Evolutionary conservation across 2,329 filamentous ascomycete genomes (phyloP).

Genomic region (Phialemonium atrogriseum): DNA sequence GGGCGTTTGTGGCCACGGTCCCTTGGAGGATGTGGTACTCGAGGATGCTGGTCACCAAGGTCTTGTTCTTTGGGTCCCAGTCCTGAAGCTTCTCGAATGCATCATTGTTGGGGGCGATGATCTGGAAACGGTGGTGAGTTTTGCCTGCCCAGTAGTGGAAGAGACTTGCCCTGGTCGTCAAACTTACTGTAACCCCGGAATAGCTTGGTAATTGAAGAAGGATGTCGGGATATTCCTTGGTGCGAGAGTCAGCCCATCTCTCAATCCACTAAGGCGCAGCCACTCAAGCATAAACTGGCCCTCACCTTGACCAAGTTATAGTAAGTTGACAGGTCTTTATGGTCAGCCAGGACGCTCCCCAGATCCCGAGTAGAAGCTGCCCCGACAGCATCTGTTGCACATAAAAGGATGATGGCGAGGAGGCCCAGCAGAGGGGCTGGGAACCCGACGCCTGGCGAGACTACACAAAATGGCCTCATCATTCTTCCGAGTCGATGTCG

Average conservation of each 20-base stretch:
- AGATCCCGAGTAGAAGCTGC: conserved; percentile 27
- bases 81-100: conserved; percentile 47
- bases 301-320: conserved; percentile 33
- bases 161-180: background rate
- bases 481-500: no score
- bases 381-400: no score
- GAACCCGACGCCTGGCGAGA: no score
- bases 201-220: conserved; percentile 34
- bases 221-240: conserved; percentile 38
- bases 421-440: no score
- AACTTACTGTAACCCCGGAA: conserved; percentile 34
- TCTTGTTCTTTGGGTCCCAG: conserved; percentile 34
- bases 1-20: conserved; percentile 30
- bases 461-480: no score
- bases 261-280: no score
- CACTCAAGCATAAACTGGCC: no score
- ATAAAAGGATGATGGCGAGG: no score
- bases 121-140: conserved; percentile 14
- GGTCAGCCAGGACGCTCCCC: conserved; percentile 27
- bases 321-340: conserved; percentile 34
- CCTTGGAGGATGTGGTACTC: conserved; percentile 54
- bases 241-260: background rate
- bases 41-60: conserved; percentile 41
- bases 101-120: conserved; percentile 50
- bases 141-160: background rate